Base-by-base conservation (phyloP, 2,329 filamentous ascomycete genomes). In the Diplodia scrobiculata region DNA sequence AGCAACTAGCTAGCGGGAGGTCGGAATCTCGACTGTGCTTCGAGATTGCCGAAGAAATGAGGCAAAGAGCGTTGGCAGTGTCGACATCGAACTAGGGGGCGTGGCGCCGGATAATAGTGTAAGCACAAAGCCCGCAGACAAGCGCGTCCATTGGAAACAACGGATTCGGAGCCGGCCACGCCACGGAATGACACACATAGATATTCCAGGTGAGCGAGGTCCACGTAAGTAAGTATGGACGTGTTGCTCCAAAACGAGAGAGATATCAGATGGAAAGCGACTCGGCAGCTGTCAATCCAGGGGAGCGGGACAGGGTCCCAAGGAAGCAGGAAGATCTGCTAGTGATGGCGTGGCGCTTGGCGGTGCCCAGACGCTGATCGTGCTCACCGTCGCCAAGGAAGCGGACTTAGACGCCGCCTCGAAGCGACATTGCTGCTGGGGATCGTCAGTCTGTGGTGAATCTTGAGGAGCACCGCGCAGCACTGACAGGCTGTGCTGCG, bases 291-390 rank as follows among this genome's bases (percentile, higher is more conserved):
- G 38, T 50, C 25, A 29, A 38, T 50, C 58, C 58, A 51, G 41
- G 29, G 34, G 45, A 25, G 19, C 45, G 58, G 58, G 45, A 36
- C 58, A 36, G 58, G 58, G 45, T 50, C 58, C 58, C 21, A 50
- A 62, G 45, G 58, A 32, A 62, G 58, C 38, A 62, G 38, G 58
- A 62, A 5, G 58, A 62, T 62, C 58, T 50, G 58, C 58, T 62
- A 29, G 45, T 51, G 58, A n/a, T 62, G 9, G 58, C 48, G 58
- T 62, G 58, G 58, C 58, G 58, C 55, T 19, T 60, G 55, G 55
- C 55, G 55, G 41, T 9, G 55, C 32, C 55, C 41, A 48, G 55
- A 38, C 45, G 58, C 58, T 51, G 58, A 62, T 62, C 58, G 58
- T 62, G 58, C 58, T 62, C 48, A 62, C 48, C 48, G 27, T 21